Base-by-base conservation (phyloP, 2,329 filamentous ascomycete genomes). In the Epichloe baconii region DNA sequence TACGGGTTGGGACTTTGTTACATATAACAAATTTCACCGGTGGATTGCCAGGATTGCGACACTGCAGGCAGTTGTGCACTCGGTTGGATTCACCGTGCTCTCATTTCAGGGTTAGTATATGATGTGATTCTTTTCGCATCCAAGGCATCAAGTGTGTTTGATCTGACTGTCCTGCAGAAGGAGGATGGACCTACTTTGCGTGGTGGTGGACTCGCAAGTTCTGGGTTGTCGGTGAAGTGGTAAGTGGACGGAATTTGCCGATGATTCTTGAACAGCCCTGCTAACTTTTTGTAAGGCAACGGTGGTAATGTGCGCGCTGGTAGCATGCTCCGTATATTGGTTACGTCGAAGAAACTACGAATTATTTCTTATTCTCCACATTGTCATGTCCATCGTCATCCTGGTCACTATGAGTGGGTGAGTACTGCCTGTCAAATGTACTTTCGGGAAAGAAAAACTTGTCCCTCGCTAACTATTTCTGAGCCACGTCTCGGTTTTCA, bases 1-100 rank as follows among this genome's bases (percentile, higher is more conserved):
- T 0, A 86, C 83, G 0, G 82, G 82, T 0, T 86, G 83, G 82
- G 79, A 78, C 11, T 85, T 83, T 61, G 73, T 74, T 2, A 80
- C 79, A 0, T 86, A 80, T 58, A 86, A 79, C 56, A 73, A 79
- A 41, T 85, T 85, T 49, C 83, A 86, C 62, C 77, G 83, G 0
- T 82, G 80, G 71, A 71, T 82, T 3, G 82, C 83, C 0, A 71
- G 82, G 17, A 70, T 84, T 2, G 73, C 80, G 5, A 82, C 81
- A 0, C 52, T 80, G 0, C 74, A 85, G 56, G 82, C 80, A 1
- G 69, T 85, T 1, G 62, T 82, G 0, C 83, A 87, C 58, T 82
- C 80, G 0, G 52, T 82, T 1, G 74, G 75, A 0, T 86, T 84
- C 53, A 73, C 77, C 0, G 54, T 75, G 1, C 63, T 76, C 23